These are phyloP conservation scores for Filobasidium wieringae DNA, from an alignment of 768 basidiomycete species.

Conservation along the genomic window DNA sequence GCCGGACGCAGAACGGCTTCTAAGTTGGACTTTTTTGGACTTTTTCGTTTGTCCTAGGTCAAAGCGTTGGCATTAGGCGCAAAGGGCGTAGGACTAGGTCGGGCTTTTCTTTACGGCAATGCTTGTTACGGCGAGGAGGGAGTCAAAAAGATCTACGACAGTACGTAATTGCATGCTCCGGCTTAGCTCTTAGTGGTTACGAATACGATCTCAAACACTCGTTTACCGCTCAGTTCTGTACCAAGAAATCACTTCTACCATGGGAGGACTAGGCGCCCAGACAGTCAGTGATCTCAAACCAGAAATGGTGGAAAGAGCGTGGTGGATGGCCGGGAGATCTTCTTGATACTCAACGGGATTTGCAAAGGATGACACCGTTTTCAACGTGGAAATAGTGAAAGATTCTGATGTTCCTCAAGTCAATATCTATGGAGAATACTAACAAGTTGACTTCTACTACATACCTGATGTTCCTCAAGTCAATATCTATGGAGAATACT, in stretches of 20 bases:
- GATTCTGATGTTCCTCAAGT: no score
- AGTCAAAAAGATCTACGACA: constrained; percentile 29
- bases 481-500: no score
- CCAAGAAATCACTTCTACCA: constrained; percentile 35
- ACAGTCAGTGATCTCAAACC: constrained; percentile 32
- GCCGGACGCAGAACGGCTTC: not conserved
- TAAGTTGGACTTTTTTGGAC: not conserved
- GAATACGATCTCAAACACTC: not conserved
- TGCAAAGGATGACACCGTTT: no score
- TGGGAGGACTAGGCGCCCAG: constrained; percentile 28
- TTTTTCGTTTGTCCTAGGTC: constrained; percentile 31
- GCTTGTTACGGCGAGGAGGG: constrained; percentile 41
- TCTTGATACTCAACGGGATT: no score
- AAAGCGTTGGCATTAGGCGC: constrained; percentile 69
- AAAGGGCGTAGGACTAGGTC: constrained; percentile 39
- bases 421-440: no score
- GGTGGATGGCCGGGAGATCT: not conserved
- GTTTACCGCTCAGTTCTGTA: constrained; percentile 21
- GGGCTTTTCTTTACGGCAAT: constrained; percentile 41
- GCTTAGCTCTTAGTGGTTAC: constrained; percentile 4
- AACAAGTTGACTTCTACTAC: no score
- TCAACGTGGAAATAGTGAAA: no score
- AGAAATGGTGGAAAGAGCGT: constrained; percentile 27
- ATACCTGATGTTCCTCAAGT: no score
- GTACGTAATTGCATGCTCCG: constrained; percentile 22